Conservation (phyloP, 2,329 filamentous ascomycete species). For the Cladosporium sp. region DNA sequence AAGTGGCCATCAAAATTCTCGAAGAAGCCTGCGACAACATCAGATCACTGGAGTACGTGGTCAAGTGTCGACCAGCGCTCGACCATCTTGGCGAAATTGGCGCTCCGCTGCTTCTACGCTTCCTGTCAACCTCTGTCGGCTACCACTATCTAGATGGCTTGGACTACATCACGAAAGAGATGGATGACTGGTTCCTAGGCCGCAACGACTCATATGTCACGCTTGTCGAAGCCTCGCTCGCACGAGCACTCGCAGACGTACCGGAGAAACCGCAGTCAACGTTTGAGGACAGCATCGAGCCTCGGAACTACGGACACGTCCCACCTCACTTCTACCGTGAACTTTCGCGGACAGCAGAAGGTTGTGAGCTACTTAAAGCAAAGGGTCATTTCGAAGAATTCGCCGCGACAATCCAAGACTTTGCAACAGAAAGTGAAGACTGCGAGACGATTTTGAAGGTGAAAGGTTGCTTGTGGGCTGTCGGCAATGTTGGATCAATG, state of each 20-base stretch:
- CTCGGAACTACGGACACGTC: constrained; percentile 60
- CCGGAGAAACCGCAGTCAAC: constrained; percentile 53
- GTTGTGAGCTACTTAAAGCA: constrained; percentile 82
- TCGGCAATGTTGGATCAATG: constrained; percentile 98
- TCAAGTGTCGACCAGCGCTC: constrained; percentile 89
- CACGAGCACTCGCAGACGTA: constrained; percentile 73
- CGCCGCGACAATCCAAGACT: constrained; percentile 81
- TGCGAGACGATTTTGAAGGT: constrained; percentile 85
- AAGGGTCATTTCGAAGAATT: constrained; percentile 98
- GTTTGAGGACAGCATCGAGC: constrained; percentile 50
- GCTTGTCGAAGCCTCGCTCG: constrained; percentile 92
- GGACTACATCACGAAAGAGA: constrained; percentile 98
- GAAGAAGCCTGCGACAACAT: constrained; percentile 97
- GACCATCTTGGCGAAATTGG: constrained; percentile 97
- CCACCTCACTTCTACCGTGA: constrained; percentile 99
- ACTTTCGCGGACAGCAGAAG: constrained; percentile 87
- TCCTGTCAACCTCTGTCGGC: constrained; percentile 92
- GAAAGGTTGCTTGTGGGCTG: constrained; percentile 95
- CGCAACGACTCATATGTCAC: constrained; percentile 95
- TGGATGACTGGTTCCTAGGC: constrained; percentile 99
- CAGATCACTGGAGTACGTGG: constrained; percentile 88
- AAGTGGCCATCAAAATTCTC: constrained; percentile 92
- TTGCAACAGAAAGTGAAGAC: constrained; percentile 82
- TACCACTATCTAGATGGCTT: constrained; percentile 96
- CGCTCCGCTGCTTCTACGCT: constrained; percentile 85